phyloP scores from a whole-genome alignment of 305 asterid genomes.

The Fraxinus velutina region DNA sequence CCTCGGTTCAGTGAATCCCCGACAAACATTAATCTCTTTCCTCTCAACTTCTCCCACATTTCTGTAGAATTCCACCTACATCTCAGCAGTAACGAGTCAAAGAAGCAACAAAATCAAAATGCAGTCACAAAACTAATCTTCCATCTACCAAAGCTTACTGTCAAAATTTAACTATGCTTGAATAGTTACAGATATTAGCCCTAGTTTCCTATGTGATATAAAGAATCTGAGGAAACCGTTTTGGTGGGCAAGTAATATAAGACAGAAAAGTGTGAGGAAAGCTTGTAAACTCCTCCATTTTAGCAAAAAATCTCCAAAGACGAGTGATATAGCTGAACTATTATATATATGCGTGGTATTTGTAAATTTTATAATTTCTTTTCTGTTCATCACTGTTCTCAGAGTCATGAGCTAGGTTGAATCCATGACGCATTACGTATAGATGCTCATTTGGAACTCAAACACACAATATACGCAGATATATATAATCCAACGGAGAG shows the following conservation, averaged over 20 bases:
- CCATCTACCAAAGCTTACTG: neutral
- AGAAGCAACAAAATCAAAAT: slow-evolving; percentile 16
- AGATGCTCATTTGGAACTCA: neutral
- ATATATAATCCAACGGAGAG: neutral
- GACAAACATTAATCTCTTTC: slow-evolving; percentile 84
- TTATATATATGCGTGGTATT: neutral
- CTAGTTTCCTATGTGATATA: neutral
- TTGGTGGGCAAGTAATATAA: neutral
- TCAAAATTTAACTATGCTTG: neutral
- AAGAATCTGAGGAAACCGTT: neutral
- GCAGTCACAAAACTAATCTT: neutral
- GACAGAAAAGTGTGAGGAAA: neutral
- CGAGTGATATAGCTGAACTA: neutral
- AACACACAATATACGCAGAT: neutral
- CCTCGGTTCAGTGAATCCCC: slow-evolving; percentile 89
- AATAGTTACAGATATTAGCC: neutral
- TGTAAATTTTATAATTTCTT: neutral
- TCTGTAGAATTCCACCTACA: slow-evolving; percentile 73
- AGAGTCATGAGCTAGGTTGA: neutral
- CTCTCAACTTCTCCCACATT: slow-evolving; percentile 90
- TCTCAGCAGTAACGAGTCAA: slow-evolving; percentile 16
- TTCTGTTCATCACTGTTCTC: neutral
- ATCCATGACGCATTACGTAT: neutral
- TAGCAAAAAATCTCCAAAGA: neutral
- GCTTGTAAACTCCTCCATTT: neutral